Percentiles rank a stretch among this genome's conserved stretches.
phyloP scores from a whole-genome alignment of 208 protist species.

The Acanthamoeba healyi region DNA sequence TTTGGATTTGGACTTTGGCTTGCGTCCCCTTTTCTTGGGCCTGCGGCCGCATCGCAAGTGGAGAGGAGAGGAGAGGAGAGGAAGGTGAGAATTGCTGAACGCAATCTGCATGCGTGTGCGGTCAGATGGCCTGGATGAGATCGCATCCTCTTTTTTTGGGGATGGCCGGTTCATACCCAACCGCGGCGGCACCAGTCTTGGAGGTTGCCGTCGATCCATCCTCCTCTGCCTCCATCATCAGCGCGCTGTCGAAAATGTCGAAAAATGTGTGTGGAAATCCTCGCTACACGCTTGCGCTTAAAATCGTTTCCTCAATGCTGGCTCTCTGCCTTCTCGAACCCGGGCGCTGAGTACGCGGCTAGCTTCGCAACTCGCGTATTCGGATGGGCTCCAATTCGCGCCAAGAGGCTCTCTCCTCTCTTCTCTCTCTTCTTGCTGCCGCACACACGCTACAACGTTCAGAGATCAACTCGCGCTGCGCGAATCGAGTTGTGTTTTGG shows the following conservation, averaged over 20 bases:
- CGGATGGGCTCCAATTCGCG: too few relatives aligned
- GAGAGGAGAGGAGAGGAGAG: background rate
- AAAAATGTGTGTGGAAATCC: slow-evolving; percentile 2
- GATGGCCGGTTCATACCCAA: background rate
- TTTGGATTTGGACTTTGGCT: background rate
- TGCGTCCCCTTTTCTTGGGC: slow-evolving; percentile 2
- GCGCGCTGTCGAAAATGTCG: background rate
- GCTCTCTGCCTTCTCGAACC: too few relatives aligned
- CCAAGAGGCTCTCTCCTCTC: too few relatives aligned
- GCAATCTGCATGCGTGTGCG: too few relatives aligned
- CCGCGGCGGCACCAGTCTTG: background rate
- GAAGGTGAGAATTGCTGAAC: background rate
- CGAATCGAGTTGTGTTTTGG: background rate
- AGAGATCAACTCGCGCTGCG: too few relatives aligned
- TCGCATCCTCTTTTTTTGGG: too few relatives aligned
- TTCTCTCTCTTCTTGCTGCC: too few relatives aligned
- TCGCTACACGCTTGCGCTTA: background rate
- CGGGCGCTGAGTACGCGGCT: too few relatives aligned
- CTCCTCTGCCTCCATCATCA: background rate
- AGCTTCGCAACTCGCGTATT: too few relatives aligned
- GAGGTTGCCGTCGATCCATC: background rate
- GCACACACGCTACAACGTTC: too few relatives aligned
- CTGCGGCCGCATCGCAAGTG: background rate
- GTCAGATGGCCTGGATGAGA: too few relatives aligned
- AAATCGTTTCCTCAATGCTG: background rate